Evolutionary conservation across 225 moss, liverwort and hornwort genomes (phyloP).

Genomic region (Sphagnum contortum): DNA sequence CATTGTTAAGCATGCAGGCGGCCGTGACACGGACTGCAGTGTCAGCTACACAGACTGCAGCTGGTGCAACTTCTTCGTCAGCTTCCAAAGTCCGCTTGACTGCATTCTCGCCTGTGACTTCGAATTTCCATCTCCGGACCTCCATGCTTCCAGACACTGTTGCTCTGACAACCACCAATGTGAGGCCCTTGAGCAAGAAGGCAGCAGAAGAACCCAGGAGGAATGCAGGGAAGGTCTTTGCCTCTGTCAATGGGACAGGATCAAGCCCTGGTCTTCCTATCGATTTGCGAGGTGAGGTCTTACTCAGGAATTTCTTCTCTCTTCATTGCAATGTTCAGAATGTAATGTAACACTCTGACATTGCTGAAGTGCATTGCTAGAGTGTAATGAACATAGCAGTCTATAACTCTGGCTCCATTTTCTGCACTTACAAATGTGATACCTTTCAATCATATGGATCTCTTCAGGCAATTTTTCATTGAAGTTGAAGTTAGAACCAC

Average conservation of each 20-base stretch:
- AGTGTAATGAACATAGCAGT: background rate
- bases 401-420: background rate
- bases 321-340: background rate
- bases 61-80: background rate
- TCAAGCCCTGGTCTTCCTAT: background rate
- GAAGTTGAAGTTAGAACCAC: too few relatives aligned
- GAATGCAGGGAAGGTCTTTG: background rate
- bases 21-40: too few relatives aligned
- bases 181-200: background rate
- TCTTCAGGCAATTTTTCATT: too few relatives aligned
- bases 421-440: background rate
- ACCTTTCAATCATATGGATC: background rate
- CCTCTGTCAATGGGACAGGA: constrained; percentile 1
- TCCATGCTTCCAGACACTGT: background rate
- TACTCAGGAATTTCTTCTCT: too few relatives aligned
- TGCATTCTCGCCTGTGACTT: background rate
- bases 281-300: background rate
- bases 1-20: too few relatives aligned
- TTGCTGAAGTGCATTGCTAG: too few relatives aligned
- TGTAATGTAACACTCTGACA: too few relatives aligned
- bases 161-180: background rate
- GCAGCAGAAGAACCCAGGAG: background rate
- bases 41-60: background rate
- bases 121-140: background rate
- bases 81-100: constrained; percentile 1